Evolutionary conservation across 2,329 filamentous ascomycete species (phyloP).

Genomic region (Trichoderma lentiforme): DNA sequence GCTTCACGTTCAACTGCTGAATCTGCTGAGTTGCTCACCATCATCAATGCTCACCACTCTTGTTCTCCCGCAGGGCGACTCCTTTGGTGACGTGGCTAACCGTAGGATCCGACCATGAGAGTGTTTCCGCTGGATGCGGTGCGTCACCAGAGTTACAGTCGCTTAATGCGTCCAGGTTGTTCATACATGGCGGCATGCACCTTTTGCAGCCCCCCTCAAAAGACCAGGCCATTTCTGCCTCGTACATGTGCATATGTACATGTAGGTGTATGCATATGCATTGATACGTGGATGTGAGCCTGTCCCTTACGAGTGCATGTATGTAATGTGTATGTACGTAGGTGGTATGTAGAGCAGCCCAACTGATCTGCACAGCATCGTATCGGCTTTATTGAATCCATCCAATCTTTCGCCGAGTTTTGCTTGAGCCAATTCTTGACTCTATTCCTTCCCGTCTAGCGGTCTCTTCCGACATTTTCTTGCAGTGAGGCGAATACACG

Average conservation of each 20-base stretch:
- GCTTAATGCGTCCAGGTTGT: constrained; percentile 1
- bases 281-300: background rate
- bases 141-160: constrained; percentile 12
- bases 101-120: background rate
- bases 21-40: background rate
- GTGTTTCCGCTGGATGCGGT: background rate
- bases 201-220: background rate
- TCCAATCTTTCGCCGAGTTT: background rate
- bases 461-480: background rate
- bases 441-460: too few relatives aligned
- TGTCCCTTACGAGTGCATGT: background rate
- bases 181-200: background rate
- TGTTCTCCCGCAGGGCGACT: background rate
- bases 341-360: background rate
- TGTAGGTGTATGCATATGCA: background rate
- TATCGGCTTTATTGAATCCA: background rate
- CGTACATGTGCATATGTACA: background rate
- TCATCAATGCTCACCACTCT: background rate
- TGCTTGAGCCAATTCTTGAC: background rate
- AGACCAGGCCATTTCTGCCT: background rate
- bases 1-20: background rate
- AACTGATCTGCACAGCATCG: background rate
- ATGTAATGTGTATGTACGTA: background rate
- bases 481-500: background rate
- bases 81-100: background rate